Base-by-base conservation (phyloP, 257 asterid genomes). In the Solanum megistacrolobum region DNA sequence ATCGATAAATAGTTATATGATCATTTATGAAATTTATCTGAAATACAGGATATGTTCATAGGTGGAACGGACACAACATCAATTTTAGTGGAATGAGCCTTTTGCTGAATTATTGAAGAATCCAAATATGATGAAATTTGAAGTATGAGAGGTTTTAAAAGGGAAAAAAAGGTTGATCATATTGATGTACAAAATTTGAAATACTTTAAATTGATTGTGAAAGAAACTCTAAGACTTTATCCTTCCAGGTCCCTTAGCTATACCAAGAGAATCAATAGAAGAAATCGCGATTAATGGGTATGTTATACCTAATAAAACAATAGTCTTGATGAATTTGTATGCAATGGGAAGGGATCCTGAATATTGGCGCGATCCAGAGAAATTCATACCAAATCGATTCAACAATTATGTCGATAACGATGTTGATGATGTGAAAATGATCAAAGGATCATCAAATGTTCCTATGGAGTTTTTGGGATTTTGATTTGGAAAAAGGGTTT, bases 51-150 rank as follows among this genome's bases (percentile, higher is more conserved):
- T 32, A 72, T 34, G 81, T 18, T 72, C 27, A 0, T 72, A 0
- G 46, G 27, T 2, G 92, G 91, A 83, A 92, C 91, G 0, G 90
- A 90, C 34, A 86, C 94, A 1, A 32, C 92, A 21, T 86, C 93
- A 1, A 82, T 87, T 0, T 1, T 87, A 4, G 9, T 91, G 0
- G 93, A 87, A 39, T 91, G 92, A 31, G 29, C 32, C 31, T n/a
- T 18, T 88, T 41, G 69, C 89, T 0, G 92, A 91, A 71, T 65
- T 91, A 60, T 66, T 91, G 60, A 91, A 68, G 58, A 65, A 86
- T 31, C 91, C 91, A 2, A 7, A 43, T 0, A 83, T 83, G 9
- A 89, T 91, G 91, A 84, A 72, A 25, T 12, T 7, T 2, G 90
- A 91, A 83, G 87, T 88, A 7, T 68, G 93, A 55, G 16, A 60